Conservation (phyloP, 2,329 filamentous ascomycete species). For the Pseudogymnoascus sp. region DNA sequence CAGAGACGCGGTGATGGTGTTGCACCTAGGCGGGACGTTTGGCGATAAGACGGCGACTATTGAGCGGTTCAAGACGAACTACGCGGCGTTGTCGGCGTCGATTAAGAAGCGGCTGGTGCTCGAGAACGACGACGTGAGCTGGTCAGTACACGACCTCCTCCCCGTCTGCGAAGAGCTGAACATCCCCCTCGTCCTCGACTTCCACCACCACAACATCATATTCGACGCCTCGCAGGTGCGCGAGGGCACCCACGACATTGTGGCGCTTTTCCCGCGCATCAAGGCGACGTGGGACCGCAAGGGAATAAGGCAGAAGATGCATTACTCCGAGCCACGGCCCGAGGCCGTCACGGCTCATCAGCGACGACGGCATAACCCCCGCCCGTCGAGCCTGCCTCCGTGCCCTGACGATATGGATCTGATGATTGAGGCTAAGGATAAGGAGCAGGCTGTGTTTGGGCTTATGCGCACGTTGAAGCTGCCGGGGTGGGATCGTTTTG, state of each 20-base stretch:
- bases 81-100: constrained; percentile 55
- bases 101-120: constrained; percentile 78
- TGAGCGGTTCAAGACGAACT: constrained; percentile 70
- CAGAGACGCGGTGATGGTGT: constrained; percentile 84
- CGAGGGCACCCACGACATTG: constrained; percentile 80
- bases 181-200: constrained; percentile 88
- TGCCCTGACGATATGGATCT: constrained; percentile 80
- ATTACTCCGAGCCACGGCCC: constrained; percentile 78
- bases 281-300: constrained; percentile 78
- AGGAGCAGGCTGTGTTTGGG: constrained; percentile 93
- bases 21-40: constrained; percentile 88
- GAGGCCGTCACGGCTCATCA: constrained; percentile 72
- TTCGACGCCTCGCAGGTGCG: constrained; percentile 67
- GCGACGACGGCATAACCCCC: constrained; percentile 75
- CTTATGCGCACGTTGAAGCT: constrained; percentile 84
- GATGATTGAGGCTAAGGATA: constrained; percentile 99
- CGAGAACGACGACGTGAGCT: constrained; percentile 91
- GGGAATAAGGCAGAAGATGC: constrained; percentile 88
- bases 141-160: constrained; percentile 85
- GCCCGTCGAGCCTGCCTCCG: constrained; percentile 73
- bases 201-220: constrained; percentile 91
- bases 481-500: constrained; percentile 68
- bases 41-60: constrained; percentile 78
- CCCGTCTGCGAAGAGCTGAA: constrained; percentile 90
- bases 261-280: constrained; percentile 67